A percentile compares a stretch with the other conserved stretches of the same genome.
These are phyloP conservation scores for Juglanconis oblonga DNA, from an alignment of 2,329 filamentous ascomycete species.

Conservation along the genomic window DNA sequence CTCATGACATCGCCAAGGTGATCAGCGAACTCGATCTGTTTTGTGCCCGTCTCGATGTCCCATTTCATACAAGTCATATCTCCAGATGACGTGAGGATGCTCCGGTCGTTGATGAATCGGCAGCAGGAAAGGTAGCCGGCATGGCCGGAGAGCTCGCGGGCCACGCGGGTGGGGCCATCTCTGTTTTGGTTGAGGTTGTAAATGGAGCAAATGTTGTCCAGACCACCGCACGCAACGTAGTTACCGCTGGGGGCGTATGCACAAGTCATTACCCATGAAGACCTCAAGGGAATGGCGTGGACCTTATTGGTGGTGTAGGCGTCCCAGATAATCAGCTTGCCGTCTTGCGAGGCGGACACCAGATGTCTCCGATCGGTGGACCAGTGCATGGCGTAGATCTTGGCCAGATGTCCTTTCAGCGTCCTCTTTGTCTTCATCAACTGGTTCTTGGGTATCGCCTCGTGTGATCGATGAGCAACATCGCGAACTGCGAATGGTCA, in stretches of 20 bases:
- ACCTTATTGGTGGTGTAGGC: constrained; percentile 99
- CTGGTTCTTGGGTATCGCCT: constrained; percentile 83
- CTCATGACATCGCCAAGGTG: constrained; percentile 99
- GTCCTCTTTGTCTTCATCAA: constrained; percentile 97
- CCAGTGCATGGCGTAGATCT: constrained; percentile 99
- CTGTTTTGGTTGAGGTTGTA: constrained; percentile 95
- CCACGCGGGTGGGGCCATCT: constrained; percentile 95
- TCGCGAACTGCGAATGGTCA: constrained; percentile 67
- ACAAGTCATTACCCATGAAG: constrained; percentile 99
- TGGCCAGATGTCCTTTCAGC: constrained; percentile 94
- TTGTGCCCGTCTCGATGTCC: constrained; percentile 97
- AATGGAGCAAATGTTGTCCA: constrained; percentile 99
- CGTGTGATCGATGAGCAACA: constrained; percentile 88
- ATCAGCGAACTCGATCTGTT: constrained; percentile 97
- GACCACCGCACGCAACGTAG: constrained; percentile 95
- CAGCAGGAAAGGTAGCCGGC: constrained; percentile 98
- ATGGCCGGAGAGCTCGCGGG: constrained; percentile 92
- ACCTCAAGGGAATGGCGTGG: constrained; percentile 93
- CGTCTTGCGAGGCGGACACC: constrained; percentile 96
- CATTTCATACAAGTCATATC: constrained; percentile 99
- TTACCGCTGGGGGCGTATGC: constrained; percentile 98
- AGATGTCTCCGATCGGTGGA: constrained; percentile 96
- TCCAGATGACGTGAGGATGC: constrained; percentile 94
- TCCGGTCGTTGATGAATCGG: constrained; percentile 96
- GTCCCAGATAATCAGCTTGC: constrained; percentile 99